Conservation (phyloP, 805 yeast genomes). For the Metschnikowia vanudenii region DNA sequence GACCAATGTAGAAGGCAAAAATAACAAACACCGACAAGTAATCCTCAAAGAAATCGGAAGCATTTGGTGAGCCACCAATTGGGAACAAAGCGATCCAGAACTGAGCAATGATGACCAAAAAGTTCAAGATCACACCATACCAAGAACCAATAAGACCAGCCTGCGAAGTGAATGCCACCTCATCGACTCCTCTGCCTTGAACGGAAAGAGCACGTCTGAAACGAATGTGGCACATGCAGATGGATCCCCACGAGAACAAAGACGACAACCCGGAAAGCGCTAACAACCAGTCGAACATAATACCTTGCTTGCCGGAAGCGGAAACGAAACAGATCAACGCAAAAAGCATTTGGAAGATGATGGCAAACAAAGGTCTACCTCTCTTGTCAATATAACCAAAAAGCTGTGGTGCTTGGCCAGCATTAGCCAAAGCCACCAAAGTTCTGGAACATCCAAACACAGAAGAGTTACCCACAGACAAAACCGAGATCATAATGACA, state of each 20-base stretch:
- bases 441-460: conserved; percentile 71
- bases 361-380: conserved; percentile 43
- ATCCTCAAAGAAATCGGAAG: conserved; percentile 52
- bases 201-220: conserved; percentile 25
- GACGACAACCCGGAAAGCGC: conserved; percentile 27
- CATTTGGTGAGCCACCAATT: conserved; percentile 34
- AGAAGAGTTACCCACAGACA: conserved; percentile 65
- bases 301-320: conserved; percentile 24
- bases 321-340: conserved; percentile 68
- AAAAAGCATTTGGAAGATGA: conserved; percentile 34
- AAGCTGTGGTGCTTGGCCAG: conserved; percentile 62
- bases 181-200: conserved; percentile 30
- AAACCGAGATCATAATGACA: conserved; percentile 37
- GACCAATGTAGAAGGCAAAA: conserved; percentile 52
- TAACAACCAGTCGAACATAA: conserved; percentile 26
- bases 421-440: conserved; percentile 63
- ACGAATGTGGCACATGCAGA: conserved; percentile 26
- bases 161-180: conserved; percentile 53
- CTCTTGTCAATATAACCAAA: conserved; percentile 41
- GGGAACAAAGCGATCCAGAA: conserved; percentile 69
- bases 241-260: conserved; percentile 29
- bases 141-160: conserved; percentile 54
- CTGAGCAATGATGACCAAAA: conserved; percentile 53
- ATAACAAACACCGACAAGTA: conserved; percentile 67
- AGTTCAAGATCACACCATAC: conserved; percentile 48